Evolutionary conservation across 2,329 filamentous ascomycete species (phyloP).

Genomic region (Thermothelomyces thermophilus): DNA sequence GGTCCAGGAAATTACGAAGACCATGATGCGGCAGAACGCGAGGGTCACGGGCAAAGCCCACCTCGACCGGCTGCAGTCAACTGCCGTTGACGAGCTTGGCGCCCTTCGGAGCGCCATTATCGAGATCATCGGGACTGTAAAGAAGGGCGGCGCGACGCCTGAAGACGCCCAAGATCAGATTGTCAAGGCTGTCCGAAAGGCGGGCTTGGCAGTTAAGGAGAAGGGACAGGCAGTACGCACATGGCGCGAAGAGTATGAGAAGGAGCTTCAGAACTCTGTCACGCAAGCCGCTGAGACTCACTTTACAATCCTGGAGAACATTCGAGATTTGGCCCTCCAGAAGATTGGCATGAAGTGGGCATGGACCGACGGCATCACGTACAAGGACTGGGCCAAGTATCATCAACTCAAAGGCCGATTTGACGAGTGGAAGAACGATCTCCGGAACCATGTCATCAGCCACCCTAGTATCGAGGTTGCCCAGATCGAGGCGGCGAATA

Average conservation of each 20-base stretch:
- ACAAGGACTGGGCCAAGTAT: conserved; percentile 96
- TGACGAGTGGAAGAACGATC: conserved; percentile 75
- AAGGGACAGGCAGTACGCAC: conserved; percentile 68
- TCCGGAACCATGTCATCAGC: conserved; percentile 67
- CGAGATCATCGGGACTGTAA: conserved; percentile 48
- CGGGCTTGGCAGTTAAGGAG: conserved; percentile 68
- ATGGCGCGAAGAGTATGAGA: conserved; percentile 69
- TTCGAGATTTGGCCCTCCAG: conserved; percentile 77
- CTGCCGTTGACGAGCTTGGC: conserved; percentile 56
- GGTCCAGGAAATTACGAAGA: conserved; percentile 50
- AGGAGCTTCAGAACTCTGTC: conserved; percentile 62
- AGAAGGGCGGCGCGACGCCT: conserved; percentile 34
- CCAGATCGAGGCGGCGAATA: conserved; percentile 47
- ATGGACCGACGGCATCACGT: conserved; percentile 90
- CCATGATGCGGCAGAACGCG: conserved; percentile 58
- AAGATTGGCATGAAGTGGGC: conserved; percentile 94
- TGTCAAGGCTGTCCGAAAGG: conserved; percentile 49
- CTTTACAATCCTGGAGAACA: conserved; percentile 73
- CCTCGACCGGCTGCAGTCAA: conserved; percentile 60
- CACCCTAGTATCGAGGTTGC: conserved; percentile 66
- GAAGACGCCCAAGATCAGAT: conserved; percentile 39
- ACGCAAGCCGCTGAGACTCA: conserved; percentile 70
- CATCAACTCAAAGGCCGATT: conserved; percentile 80
- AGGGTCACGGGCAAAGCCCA: conserved; percentile 59
- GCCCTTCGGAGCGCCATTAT: conserved; percentile 63